A percentile compares a stretch with the other conserved stretches of the same genome.
Evolutionary conservation across 352 stramenopile species (phyloP).

Genomic region (Pythium dissimile): DNA sequence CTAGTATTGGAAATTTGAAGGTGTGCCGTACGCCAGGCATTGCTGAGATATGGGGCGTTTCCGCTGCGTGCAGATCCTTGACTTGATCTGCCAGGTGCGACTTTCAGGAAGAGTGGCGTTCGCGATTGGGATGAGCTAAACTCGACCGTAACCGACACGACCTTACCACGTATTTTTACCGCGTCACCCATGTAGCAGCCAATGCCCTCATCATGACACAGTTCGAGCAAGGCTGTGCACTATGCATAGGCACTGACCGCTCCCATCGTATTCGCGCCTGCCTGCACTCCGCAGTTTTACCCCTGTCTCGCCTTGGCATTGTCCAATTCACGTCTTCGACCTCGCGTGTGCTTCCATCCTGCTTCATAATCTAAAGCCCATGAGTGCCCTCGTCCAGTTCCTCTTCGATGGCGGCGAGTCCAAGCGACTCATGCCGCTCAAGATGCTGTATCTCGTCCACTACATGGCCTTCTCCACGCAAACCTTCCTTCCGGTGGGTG

Average conservation of each 20-base stretch:
- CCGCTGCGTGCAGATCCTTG: not conserved
- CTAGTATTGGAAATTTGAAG: too few relatives aligned
- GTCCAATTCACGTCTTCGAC: slow-evolving; percentile 4
- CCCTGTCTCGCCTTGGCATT: not conserved
- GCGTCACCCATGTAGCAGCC: not conserved
- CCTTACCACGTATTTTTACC: slow-evolving; percentile 13
- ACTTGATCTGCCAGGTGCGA: not conserved
- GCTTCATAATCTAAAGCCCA: not conserved
- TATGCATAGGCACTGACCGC: not conserved
- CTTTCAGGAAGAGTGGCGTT: slow-evolving; percentile 8
- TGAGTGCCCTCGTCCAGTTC: slow-evolving; percentile 26
- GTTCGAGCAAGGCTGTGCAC: not conserved
- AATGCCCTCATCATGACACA: not conserved
- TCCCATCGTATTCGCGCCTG: not conserved
- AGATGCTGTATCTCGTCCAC: slow-evolving; percentile 68
- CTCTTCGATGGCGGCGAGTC: slow-evolving; percentile 58
- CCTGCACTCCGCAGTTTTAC: too few relatives aligned
- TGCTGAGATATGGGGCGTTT: not conserved
- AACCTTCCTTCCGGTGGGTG: slow-evolving; percentile 49
- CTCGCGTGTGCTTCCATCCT: not conserved
- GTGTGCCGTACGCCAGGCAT: not conserved
- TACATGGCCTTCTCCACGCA: slow-evolving; percentile 67
- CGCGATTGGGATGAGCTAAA: not conserved
- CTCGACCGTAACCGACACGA: not conserved
- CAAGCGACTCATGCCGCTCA: slow-evolving; percentile 60